Evolutionary conservation across 2,329 filamentous ascomycete species (phyloP).

Genomic region (Zymoseptoria crescenta): DNA sequence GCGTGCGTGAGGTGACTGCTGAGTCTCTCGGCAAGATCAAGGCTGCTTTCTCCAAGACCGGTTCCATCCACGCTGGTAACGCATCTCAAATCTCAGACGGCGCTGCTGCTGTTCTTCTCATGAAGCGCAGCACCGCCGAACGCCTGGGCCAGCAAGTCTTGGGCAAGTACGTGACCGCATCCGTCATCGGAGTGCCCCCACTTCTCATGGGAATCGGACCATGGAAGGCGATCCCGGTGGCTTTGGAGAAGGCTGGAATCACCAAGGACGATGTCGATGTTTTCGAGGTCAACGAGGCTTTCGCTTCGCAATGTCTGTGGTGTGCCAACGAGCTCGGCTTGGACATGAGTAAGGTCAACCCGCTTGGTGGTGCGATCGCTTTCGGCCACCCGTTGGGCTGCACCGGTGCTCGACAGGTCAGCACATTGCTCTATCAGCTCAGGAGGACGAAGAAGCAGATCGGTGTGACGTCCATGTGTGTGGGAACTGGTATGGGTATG

Average conservation of each 20-base stretch:
- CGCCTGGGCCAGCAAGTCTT: constrained; percentile 79
- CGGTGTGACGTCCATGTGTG: constrained; percentile 91
- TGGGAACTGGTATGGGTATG: constrained; percentile 97
- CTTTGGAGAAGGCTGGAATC: constrained; percentile 79
- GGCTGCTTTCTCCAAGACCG: constrained; percentile 83
- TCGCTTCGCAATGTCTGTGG: constrained; percentile 90
- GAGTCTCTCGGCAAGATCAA: constrained; percentile 88
- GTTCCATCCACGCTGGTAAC: constrained; percentile 92
- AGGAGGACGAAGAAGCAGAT: constrained; percentile 75
- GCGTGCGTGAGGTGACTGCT: constrained; percentile 73
- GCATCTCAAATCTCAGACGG: constrained; percentile 93
- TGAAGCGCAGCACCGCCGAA: constrained; percentile 89
- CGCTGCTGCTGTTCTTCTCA: constrained; percentile 87
- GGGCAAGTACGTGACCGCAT: constrained; percentile 83
- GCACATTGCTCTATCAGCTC: constrained; percentile 84
- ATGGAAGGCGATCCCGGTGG: constrained; percentile 91
- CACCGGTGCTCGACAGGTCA: constrained; percentile 88
- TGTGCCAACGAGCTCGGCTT: constrained; percentile 82
- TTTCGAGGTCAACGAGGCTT: constrained; percentile 98
- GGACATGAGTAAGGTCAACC: constrained; percentile 82
- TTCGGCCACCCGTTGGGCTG: constrained; percentile 83
- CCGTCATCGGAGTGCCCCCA: constrained; percentile 80
- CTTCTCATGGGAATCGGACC: constrained; percentile 94
- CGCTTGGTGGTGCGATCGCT: constrained; percentile 92
- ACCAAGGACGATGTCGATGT: constrained; percentile 88